phyloP scores from a whole-genome alignment of 1,284 basidiomycete species.

The Ceratobasidium sp. region DNA sequence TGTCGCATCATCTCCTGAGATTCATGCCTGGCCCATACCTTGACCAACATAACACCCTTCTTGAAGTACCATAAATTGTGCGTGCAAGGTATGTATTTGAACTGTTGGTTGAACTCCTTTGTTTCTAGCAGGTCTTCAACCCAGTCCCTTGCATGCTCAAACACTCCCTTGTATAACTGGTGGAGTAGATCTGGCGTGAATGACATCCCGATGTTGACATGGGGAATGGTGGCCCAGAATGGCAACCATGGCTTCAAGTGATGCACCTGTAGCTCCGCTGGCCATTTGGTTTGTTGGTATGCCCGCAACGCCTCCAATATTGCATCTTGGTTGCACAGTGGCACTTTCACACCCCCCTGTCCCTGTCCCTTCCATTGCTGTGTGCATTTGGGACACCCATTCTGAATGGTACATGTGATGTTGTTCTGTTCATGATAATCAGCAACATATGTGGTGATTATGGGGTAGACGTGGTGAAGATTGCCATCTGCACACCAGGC shows the following conservation, averaged over 20 bases:
- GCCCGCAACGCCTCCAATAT: not conserved
- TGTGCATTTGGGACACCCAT: slow-evolving; percentile 6
- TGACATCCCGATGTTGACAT: not conserved
- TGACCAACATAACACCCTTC: not conserved
- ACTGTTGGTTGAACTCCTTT: not conserved
- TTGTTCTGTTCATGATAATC: slow-evolving; percentile 13
- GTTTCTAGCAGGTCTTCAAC: not conserved
- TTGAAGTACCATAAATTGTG: slow-evolving; percentile 6
- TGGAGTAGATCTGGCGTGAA: not conserved
- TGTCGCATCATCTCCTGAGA: slow-evolving; percentile 15
- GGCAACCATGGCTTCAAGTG: not conserved
- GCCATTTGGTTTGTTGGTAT: not conserved
- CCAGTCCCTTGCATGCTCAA: slow-evolving; percentile 44
- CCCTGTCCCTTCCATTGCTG: not conserved
- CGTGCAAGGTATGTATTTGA: slow-evolving; percentile 1
- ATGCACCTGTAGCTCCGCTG: not conserved
- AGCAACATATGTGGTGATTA: not conserved
- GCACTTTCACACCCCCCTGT: not conserved
- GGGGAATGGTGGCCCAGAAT: slow-evolving; percentile 19
- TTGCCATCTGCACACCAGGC: slow-evolving; percentile 18
- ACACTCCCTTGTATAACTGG: slow-evolving; percentile 42
- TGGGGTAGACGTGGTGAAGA: not conserved
- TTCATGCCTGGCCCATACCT: slow-evolving; percentile 11
- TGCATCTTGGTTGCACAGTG: not conserved
- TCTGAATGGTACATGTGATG: not conserved